Evolutionary conservation across 2,329 filamentous ascomycete species (phyloP).

Genomic region (Colletotrichum lindemuthianum): DNA sequence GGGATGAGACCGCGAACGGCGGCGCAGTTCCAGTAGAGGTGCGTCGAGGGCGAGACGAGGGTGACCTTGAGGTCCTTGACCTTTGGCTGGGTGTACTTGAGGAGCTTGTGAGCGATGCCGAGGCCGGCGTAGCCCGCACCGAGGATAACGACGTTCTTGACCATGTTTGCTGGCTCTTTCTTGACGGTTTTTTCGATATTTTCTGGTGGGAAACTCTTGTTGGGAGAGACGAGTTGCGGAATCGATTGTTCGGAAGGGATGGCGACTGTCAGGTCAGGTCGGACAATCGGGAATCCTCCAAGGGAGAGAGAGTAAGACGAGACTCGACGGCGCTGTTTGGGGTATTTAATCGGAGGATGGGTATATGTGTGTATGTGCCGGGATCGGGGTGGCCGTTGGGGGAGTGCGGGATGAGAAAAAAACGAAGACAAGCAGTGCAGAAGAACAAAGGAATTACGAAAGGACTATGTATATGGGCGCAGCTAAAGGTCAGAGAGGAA

Average conservation of each 20-base stretch:
- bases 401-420: slow-evolving; percentile 26
- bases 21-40: slow-evolving; percentile 62
- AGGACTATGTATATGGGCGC: slow-evolving; percentile 1
- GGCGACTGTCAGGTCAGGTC: neutral
- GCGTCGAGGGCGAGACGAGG: slow-evolving; percentile 58
- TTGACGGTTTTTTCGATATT: neutral
- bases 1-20: slow-evolving; percentile 59
- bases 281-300: neutral
- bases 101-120: slow-evolving; percentile 60
- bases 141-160: slow-evolving; percentile 56
- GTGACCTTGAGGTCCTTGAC: slow-evolving; percentile 52
- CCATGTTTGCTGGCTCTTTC: slow-evolving; percentile 10
- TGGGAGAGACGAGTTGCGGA: too few relatives aligned
- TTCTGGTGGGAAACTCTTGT: neutral
- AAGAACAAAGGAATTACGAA: slow-evolving; percentile 7
- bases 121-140: slow-evolving; percentile 59
- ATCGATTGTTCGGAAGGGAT: neutral
- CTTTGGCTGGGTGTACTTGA: slow-evolving; percentile 52
- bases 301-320: neutral
- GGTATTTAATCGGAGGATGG: slow-evolving; percentile 4
- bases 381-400: slow-evolving; percentile 26
- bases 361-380: neutral
- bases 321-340: neutral
- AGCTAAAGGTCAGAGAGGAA: neutral
- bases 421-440: slow-evolving; percentile 5